Evolutionary conservation across 768 basidiomycete genomes (phyloP), one percentile per base, ranked within the genome.

Genomic region (Hypholoma fasciculare): DNA sequence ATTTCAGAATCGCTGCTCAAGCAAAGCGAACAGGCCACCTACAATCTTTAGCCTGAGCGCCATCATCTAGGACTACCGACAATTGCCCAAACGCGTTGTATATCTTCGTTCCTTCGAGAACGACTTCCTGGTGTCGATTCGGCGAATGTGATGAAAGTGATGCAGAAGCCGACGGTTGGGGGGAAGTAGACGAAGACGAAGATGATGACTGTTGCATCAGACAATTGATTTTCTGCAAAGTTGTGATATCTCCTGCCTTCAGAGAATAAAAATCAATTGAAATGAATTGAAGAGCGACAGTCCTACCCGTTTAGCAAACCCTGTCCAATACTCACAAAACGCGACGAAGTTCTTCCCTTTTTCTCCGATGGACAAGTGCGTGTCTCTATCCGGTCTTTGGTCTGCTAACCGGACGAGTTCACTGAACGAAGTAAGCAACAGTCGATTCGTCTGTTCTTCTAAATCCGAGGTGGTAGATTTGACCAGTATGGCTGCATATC

Each of bases 241-340:
- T 62, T 30, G 69, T 64, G 27, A 82, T 70, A 67, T 86, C 81
- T 12, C 79, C 77, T 1, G 71, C 76, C 86, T 87, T 57, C 19
- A 55, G 9, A 43, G 17, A 38, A 55, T 27, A 39, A 36, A 54
- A 12, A 48, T 23, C 2, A 20, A 50, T 37, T 40, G 44, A 42
- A 38, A 13, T 13, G 30, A 49, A 42, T 5, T 54, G 20, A 42
- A 49, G 49, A 53, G 52, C 0, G 48, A 30, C 17, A 30, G 19
- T 34, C 78, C 56, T 49, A 88, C 91, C 74, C 78, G 78, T 64
- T 82, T 83, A 0, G 90, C 89, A 61, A 91, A 82, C 17, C 72
- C 74, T 62, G 84, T 79, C 85, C 91, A 91, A 54, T 82, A 84
- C 61, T 92, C 89, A 66, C 89, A 91, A 67, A 89, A 82, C 7